Base-by-base conservation (phyloP, 768 basidiomycete genomes). In the Steccherinum ochraceum region DNA sequence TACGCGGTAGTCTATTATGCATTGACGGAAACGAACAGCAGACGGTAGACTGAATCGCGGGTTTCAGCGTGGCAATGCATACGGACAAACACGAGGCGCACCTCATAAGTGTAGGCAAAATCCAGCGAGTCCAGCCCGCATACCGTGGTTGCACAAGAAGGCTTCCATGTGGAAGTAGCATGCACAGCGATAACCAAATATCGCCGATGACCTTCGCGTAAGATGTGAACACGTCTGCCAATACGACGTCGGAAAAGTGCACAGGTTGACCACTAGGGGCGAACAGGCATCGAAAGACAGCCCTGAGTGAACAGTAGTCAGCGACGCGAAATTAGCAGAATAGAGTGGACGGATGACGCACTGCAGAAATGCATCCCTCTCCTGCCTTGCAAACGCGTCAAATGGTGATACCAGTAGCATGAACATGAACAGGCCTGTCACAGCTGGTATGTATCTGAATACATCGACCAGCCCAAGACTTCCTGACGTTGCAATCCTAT, bases 191-290 rank as follows among this genome's bases (percentile, higher is more conserved):
- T 41, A 97, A 71, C 91, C 91, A 97, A 40, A 93, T 70, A 61
- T 98, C 96, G 12, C 95, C 95, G 18, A 97, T 72, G 39, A 99
- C 93, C 71, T 96, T 97, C 27, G 96, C 94, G 61, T 90, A 95
- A 2, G 94, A 97, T 1, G 96, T 99, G 61, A 94, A 79, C 54
- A 98, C 81, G 74, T 98, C 96, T 52, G 95, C 94, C 52, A 95
- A 82, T 41, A 98, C 80, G 20, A 99, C 82, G 64, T 99, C 96
- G 24, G 84, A 83, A 68, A 99, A 99, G 64, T 84, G 82, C 39
- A 93, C 75, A 3, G 85, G 79, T 40, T 74, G 72, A 48, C 74
- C 72, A 39, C 72, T 61, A 1, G 80, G 69, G n/a, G 86, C 78
- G 46, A 84, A 77, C 20, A 93, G 59, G 61, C 92, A 96, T 55